A percentile compares a stretch with the other conserved stretches of the same genome.
These are phyloP conservation scores for Lentinula edodes DNA, from an alignment of 768 basidiomycete species.

Conservation along the genomic window DNA sequence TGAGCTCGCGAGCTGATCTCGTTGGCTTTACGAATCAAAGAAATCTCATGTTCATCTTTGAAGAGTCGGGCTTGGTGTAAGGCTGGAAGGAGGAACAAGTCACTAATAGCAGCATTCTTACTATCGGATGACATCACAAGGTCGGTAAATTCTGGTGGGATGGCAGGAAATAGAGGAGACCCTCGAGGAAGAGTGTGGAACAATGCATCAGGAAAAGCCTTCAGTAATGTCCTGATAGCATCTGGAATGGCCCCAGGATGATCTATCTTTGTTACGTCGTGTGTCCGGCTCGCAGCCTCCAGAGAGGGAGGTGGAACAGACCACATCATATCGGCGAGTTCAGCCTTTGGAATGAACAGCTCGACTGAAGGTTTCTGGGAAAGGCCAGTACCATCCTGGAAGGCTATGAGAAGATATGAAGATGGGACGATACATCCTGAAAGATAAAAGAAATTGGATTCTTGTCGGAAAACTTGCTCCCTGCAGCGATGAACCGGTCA, in stretches of 20 bases:
- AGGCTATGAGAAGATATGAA: constrained; percentile 59
- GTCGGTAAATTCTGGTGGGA: constrained; percentile 38
- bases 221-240: constrained; percentile 40
- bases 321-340: constrained; percentile 81
- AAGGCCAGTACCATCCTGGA: constrained; percentile 44
- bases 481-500: constrained; percentile 31
- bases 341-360: constrained; percentile 76
- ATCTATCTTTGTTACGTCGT: constrained; percentile 54
- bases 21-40: constrained; percentile 72
- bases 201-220: constrained; percentile 47
- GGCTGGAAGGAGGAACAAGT: constrained; percentile 66
- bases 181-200: constrained; percentile 60
- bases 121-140: constrained; percentile 27
- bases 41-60: constrained; percentile 74
- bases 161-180: constrained; percentile 46
- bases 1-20: constrained; percentile 87
- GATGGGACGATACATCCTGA: constrained; percentile 74
- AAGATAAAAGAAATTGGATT: constrained; percentile 88
- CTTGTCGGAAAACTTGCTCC: constrained; percentile 62
- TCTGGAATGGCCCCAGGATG: constrained; percentile 40
- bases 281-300: constrained; percentile 41
- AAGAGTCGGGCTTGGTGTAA: constrained; percentile 77
- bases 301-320: constrained; percentile 72
- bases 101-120: constrained; percentile 36
- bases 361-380: constrained; percentile 39